These are phyloP conservation scores for Ocimum tenuiflorum DNA, from an alignment of 257 asterid genomes.

Conservation along the genomic window DNA sequence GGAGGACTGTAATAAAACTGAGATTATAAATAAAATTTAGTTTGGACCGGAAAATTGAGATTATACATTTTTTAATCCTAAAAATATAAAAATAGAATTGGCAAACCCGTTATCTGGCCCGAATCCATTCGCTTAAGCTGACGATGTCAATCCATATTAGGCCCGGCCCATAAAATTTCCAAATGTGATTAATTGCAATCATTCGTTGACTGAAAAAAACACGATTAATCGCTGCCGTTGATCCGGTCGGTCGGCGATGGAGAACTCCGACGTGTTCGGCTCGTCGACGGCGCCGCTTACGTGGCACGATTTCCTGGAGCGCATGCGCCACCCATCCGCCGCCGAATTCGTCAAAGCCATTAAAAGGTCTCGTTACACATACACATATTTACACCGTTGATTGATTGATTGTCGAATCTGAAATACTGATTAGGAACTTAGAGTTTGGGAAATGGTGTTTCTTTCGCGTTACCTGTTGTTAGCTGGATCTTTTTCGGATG, in stretches of 20 bases:
- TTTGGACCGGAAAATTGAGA: too few relatives aligned
- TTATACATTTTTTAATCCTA: too few relatives aligned
- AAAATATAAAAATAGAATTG: too few relatives aligned
- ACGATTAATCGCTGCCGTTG: constrained; percentile 28
- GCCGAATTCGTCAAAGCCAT: constrained; percentile 86
- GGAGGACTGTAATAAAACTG: too few relatives aligned
- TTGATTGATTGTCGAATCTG: not conserved
- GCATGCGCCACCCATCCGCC: constrained; percentile 98
- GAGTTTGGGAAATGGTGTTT: not conserved
- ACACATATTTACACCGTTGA: not conserved
- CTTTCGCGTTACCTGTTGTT: not conserved
- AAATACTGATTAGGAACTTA: not conserved
- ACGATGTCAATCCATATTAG: not conserved
- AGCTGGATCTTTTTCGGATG: not conserved
- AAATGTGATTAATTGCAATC: not conserved
- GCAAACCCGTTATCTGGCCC: not conserved
- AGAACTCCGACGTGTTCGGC: constrained; percentile 68
- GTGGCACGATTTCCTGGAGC: constrained; percentile 96
- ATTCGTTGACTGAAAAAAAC: constrained; percentile 24
- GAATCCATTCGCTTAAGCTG: not conserved
- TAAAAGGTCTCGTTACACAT: constrained; percentile 44
- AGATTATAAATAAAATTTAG: too few relatives aligned
- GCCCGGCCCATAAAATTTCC: constrained; percentile 1
- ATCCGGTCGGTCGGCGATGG: constrained; percentile 52
- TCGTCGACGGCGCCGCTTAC: constrained; percentile 84